Conservation (phyloP, 768 basidiomycete genomes). For the Daedaleopsis nitida region DNA sequence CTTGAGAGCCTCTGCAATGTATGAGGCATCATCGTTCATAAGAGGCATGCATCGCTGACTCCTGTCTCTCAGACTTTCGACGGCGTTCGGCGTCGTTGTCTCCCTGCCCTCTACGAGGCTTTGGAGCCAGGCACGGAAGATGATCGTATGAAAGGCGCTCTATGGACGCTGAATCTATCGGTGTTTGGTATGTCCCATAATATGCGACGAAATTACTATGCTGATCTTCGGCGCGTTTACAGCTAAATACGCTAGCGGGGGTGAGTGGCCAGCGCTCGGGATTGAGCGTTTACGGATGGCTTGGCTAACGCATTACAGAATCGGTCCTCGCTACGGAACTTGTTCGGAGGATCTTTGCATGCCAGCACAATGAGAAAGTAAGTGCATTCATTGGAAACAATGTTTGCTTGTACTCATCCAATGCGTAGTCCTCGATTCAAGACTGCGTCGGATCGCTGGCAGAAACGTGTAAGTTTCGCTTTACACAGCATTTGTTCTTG, state of each 20-base stretch:
- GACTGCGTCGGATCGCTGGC: constrained; percentile 64
- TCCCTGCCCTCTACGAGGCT: constrained; percentile 58
- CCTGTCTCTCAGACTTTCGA: constrained; percentile 56
- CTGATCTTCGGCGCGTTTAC: not conserved
- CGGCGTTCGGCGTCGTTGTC: constrained; percentile 63
- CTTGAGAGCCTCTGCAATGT: constrained; percentile 49
- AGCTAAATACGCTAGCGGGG: constrained; percentile 46
- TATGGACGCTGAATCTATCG: constrained; percentile 73
- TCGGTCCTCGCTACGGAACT: constrained; percentile 63
- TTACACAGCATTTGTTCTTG: not conserved
- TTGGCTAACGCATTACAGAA: constrained; percentile 41
- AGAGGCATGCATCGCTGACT: not conserved
- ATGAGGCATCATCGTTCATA: constrained; percentile 18
- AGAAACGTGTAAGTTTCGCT: constrained; percentile 52
- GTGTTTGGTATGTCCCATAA: constrained; percentile 49
- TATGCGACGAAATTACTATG: not conserved
- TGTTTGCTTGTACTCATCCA: not conserved
- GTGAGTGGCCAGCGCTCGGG: constrained; percentile 30
- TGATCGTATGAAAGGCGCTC: constrained; percentile 90
- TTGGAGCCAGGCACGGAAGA: constrained; percentile 74
- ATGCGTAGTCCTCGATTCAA: constrained; percentile 70
- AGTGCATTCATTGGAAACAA: not conserved
- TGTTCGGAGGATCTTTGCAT: constrained; percentile 61
- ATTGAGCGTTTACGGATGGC: not conserved
- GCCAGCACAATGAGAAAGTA: constrained; percentile 86